Base-by-base conservation (phyloP, 2,329 filamentous ascomycete genomes). In the Scedosporium apiospermum region DNA sequence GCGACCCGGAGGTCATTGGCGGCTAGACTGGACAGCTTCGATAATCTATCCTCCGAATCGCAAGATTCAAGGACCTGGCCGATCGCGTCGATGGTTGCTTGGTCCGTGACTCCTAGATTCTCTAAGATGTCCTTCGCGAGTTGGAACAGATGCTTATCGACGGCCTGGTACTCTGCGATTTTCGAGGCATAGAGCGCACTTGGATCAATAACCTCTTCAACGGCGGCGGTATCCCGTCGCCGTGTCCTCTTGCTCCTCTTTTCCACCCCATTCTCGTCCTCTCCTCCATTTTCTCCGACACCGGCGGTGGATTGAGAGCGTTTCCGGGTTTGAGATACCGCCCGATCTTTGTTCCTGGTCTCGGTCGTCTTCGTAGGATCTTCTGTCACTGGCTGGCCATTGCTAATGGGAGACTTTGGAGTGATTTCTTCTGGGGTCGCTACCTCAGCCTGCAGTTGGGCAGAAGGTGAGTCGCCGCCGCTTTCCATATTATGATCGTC, bases 201-300 rank as follows among this genome's bases (percentile, higher is more conserved):
- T 6, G 82, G 76, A 64, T 86, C 83, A 14, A 80, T 71, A 0
- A 74, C 71, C 58, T 85, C 84, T 42, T 83, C 84, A 3, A 75
- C 72, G 10, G 34, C 12, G 34, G 80, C 77, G 3, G 79, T 82
- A 53, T 88, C 85, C 62, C 86, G 78, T 18, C 84, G 81, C 57
- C 86, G 80, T 34, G 85, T 85, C 59, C 87, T 77, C 69, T 89
- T 89, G 71, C 85, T 88, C 63, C 86, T 77, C 68, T 87, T 88
- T 61, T 83, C 81, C 10, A 82, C 78, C 1, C 75, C 76, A 26
- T 77, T 79, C 41, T 88, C 85, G 60, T 88, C 85, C 6, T 86
- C 83, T 0, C 69, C 76, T 0, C 72, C 76, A 5, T 55, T 55
- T 2, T 87, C 85, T 0, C 77, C 77, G 16, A 88, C 71, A 3